Evolutionary conservation across 345 rosid species (phyloP).

Genomic region (Pelargonium nanum): DNA sequence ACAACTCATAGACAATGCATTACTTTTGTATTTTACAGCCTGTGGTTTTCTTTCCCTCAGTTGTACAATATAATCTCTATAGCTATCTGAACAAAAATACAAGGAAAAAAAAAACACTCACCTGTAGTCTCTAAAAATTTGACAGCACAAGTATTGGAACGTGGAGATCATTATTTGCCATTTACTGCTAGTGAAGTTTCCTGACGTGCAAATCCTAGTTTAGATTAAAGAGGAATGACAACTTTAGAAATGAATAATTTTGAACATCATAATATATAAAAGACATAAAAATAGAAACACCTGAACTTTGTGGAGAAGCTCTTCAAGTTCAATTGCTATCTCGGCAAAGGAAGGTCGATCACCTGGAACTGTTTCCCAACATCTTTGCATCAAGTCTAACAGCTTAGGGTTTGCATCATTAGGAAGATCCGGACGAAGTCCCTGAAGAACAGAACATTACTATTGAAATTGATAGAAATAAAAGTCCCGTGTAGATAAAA

Average conservation of each 20-base stretch:
- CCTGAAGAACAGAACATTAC: too few relatives aligned
- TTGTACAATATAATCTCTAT: conserved; percentile 16
- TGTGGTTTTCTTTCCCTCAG: conserved; percentile 9
- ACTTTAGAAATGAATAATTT: neutral
- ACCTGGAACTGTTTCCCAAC: conserved; percentile 53
- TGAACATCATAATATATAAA: neutral
- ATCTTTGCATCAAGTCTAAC: conserved; percentile 48
- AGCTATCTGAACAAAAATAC: conserved; percentile 7
- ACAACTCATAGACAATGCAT: too few relatives aligned
- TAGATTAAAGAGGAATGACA: neutral
- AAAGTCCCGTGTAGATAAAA: too few relatives aligned
- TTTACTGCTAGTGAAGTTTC: conserved; percentile 24
- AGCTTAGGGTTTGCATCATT: conserved; percentile 40
- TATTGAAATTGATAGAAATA: too few relatives aligned
- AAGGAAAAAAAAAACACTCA: conserved; percentile 10
- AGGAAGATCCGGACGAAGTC: conserved; percentile 59
- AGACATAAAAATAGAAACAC: conserved; percentile 16
- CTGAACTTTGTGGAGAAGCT: conserved; percentile 35
- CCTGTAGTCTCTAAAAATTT: conserved; percentile 5
- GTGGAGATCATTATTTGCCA: conserved; percentile 18
- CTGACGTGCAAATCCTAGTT: conserved; percentile 11
- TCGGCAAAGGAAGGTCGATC: conserved; percentile 49
- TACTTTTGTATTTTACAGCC: neutral
- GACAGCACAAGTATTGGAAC: conserved; percentile 6
- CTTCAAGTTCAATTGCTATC: conserved; percentile 43